A percentile compares a stretch with the other conserved stretches of the same genome.
These are phyloP conservation scores for Cornus suecica DNA, from an alignment of 148 eudicot species.

Conservation along the genomic window DNA sequence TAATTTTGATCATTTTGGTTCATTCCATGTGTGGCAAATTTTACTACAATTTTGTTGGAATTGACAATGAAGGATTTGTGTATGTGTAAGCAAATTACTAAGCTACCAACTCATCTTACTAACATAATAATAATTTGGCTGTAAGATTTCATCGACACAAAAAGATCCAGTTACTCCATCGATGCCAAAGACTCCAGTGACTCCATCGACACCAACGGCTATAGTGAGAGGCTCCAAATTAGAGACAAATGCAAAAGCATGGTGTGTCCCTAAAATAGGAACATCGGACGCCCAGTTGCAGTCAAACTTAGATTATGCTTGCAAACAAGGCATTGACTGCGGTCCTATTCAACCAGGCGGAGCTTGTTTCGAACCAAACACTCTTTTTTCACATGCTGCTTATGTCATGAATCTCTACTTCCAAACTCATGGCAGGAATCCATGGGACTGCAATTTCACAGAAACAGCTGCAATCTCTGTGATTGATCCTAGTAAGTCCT, in stretches of 20 bases:
- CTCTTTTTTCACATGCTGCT: slow-evolving; percentile 12
- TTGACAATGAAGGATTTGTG: no score
- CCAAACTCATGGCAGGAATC: slow-evolving; percentile 18
- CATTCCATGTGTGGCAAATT: no score
- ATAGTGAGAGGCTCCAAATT: background rate
- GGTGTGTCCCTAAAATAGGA: slow-evolving; percentile 26
- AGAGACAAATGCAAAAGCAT: background rate
- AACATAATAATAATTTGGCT: no score
- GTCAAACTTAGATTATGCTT: slow-evolving; percentile 16
- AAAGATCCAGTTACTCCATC: no score
- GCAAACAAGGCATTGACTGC: slow-evolving; percentile 22
- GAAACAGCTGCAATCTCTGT: slow-evolving; percentile 13
- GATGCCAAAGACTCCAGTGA: no score
- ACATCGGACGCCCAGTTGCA: slow-evolving; percentile 19
- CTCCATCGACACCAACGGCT: background rate
- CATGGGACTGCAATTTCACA: slow-evolving; percentile 20
- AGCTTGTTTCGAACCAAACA: slow-evolving; percentile 22
- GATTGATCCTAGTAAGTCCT: slow-evolving; percentile 18
- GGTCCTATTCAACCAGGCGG: slow-evolving; percentile 21
- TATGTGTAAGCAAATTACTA: no score
- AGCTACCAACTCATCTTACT: no score
- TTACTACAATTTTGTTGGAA: no score
- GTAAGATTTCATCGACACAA: background rate
- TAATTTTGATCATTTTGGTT: no score
- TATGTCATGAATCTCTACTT: slow-evolving; percentile 23